A percentile compares a stretch with the other conserved stretches of the same genome.
Evolutionary conservation across 257 asterid species (phyloP).

Genomic region (Petrea volubilis): DNA sequence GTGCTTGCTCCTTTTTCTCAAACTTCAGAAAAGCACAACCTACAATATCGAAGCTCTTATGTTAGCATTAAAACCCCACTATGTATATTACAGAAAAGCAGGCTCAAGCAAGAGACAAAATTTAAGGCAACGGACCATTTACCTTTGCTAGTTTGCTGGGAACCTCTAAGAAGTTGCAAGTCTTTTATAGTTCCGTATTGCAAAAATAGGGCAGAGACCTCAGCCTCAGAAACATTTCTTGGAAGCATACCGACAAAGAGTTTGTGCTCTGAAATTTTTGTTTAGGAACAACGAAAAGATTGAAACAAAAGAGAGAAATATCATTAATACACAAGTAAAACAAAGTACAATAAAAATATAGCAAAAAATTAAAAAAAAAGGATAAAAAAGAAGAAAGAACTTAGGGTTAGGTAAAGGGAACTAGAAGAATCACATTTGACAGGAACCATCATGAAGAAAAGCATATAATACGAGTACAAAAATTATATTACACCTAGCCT

Average conservation of each 20-base stretch:
- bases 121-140: neutral
- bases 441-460: constrained; percentile 13
- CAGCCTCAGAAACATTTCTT: constrained; percentile 60
- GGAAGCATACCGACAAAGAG: constrained; percentile 73
- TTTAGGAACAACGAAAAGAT: neutral
- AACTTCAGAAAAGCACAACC: constrained; percentile 83
- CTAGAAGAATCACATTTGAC: constrained; percentile 11
- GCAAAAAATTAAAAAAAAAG: no score
- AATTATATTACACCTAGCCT: constrained; percentile 63
- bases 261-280: constrained; percentile 55
- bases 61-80: neutral
- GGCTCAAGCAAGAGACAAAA: constrained; percentile 26
- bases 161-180: constrained; percentile 74
- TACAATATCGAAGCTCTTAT: constrained; percentile 23
- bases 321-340: constrained; percentile 1
- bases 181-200: constrained; percentile 70
- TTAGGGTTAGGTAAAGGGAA: neutral
- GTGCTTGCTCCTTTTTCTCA: constrained; percentile 74
- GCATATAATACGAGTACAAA: constrained; percentile 15
- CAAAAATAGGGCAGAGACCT: constrained; percentile 62
- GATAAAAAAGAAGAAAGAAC: constrained; percentile 11
- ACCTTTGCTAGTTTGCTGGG: constrained; percentile 89
- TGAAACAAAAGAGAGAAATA: constrained; percentile 16
- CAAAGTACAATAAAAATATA: no score
- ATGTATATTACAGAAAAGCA: neutral